Base-by-base conservation (phyloP, 2,329 filamentous ascomycete genomes). In the Epichloe elymi region DNA sequence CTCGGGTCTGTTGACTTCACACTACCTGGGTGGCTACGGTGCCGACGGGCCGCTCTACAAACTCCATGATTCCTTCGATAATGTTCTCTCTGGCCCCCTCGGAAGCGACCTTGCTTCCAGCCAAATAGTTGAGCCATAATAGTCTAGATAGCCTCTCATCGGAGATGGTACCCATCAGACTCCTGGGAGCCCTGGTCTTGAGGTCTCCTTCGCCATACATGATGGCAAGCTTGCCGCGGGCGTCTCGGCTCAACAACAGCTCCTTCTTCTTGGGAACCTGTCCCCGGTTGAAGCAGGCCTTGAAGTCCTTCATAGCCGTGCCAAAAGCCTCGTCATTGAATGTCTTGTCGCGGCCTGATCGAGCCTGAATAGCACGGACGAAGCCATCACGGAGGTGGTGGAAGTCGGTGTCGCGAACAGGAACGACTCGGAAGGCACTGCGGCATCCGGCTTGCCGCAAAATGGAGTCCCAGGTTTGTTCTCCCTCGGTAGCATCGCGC, bases 381-480 rank as follows among this genome's bases (percentile, higher is more conserved):
- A 90, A 94, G 1, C 87, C 93, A 63, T 98, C 93, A 40, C 91
- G 80, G 55, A 98, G 68, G 66, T 98, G 93, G 57, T 84, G 81
- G 67, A 96, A 97, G 67, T 97, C 90, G 17, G 93, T 98, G 67
- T 94, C 89, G 38, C 88, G 78, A n/a, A 88, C 89, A 0, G 93
- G 93, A 3, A 91, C 82, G 56, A 98, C 85, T 44, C 91, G 79
- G 69, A 95, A 82, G 0, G 83, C 79, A 26, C 83, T 91, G 50
- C 88, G 74, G n/a, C 91, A 79, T 0, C 80, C 76, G 3, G 79
- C 74, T 0, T 82, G 72, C 52, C 74, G 72, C 26, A 97, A 69
- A 3, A 95, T 73, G 14, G 76, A 70, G 42, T 82, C 75, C 89
- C 90, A 96, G 36, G 87, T 78, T 57, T 79, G 74, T 57, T 86